phyloP scores from a whole-genome alignment of 2,329 filamentous ascomycete genomes.

The Plenodomus tracheiphilus region DNA sequence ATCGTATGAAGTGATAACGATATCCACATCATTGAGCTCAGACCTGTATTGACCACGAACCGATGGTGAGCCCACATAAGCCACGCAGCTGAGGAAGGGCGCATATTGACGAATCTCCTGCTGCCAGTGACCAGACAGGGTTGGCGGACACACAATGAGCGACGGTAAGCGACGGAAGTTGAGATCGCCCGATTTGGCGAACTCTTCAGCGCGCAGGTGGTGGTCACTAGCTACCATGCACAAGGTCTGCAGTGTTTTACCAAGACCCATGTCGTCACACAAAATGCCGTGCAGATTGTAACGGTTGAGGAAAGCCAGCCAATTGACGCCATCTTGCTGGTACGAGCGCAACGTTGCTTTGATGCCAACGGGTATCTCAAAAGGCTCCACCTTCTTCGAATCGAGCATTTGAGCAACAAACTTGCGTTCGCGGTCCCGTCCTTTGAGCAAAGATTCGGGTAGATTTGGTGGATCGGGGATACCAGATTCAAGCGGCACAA shows the following conservation, averaged over 20 bases:
- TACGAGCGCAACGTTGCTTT: slow-evolving; percentile 96
- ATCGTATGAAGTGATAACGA: slow-evolving; percentile 97
- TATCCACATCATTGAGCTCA: slow-evolving; percentile 75
- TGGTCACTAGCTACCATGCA: slow-evolving; percentile 99
- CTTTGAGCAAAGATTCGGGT: slow-evolving; percentile 83
- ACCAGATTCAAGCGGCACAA: slow-evolving; percentile 93
- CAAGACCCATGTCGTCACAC: slow-evolving; percentile 98
- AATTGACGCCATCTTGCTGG: slow-evolving; percentile 98
- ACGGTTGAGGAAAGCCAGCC: slow-evolving; percentile 96
- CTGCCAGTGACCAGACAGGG: slow-evolving; percentile 96
- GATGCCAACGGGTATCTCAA: slow-evolving; percentile 92
- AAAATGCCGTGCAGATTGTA: slow-evolving; percentile 98
- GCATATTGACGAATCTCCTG: slow-evolving; percentile 96
- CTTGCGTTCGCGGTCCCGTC: slow-evolving; percentile 89
- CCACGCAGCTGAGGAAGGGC: slow-evolving; percentile 85
- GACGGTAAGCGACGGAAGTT: slow-evolving; percentile 84
- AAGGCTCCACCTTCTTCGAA: slow-evolving; percentile 93
- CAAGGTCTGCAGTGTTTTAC: slow-evolving; percentile 94
- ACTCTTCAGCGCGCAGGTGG: slow-evolving; percentile 89
- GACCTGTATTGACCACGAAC: slow-evolving; percentile 75
- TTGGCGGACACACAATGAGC: slow-evolving; percentile 93
- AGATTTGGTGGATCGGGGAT: slow-evolving; percentile 95
- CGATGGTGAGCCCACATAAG: slow-evolving; percentile 86
- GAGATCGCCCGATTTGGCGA: slow-evolving; percentile 74
- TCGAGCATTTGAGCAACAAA: slow-evolving; percentile 97